Conservation (phyloP, 2,329 filamentous ascomycete genomes). For the Colletotrichum camelliae region DNA sequence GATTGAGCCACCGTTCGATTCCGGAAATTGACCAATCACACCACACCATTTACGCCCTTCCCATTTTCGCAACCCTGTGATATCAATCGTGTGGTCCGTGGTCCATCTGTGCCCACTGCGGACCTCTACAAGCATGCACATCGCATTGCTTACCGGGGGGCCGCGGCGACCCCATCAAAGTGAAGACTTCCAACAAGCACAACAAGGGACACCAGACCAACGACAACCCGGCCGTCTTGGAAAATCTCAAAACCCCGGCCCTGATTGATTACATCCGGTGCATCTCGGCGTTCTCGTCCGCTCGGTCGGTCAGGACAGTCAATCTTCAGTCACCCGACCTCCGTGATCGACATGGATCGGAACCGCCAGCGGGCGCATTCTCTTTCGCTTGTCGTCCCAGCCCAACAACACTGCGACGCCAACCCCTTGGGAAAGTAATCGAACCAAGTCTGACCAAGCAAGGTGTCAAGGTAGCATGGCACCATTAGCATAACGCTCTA, state of each 20-base stretch:
- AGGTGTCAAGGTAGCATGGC: not conserved
- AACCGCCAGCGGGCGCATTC: not conserved
- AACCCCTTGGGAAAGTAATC: not conserved
- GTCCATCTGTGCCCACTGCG: not conserved
- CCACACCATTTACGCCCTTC: not conserved
- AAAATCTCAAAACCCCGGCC: not conserved
- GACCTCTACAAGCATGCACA: not conserved
- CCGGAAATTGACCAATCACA: constrained; percentile 16
- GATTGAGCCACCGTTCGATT: not conserved
- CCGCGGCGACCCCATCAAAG: not conserved
- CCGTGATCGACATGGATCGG: not conserved
- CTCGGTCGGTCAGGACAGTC: not conserved
- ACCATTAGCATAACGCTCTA: not conserved
- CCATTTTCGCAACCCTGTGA: not conserved
- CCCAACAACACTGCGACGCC: not conserved
- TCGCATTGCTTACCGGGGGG: not conserved
- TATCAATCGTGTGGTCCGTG: constrained; percentile 7
- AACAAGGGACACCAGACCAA: not conserved
- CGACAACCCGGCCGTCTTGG: not conserved
- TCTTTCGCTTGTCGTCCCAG: not conserved
- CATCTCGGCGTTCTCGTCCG: constrained; percentile 4
- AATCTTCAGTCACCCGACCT: constrained; percentile 1
- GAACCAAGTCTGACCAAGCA: not conserved
- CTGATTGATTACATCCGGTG: not conserved
- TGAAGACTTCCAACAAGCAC: not conserved